Evolutionary conservation across 169 alveolate species (phyloP).

Genomic region (Eimeria maxima): DNA sequence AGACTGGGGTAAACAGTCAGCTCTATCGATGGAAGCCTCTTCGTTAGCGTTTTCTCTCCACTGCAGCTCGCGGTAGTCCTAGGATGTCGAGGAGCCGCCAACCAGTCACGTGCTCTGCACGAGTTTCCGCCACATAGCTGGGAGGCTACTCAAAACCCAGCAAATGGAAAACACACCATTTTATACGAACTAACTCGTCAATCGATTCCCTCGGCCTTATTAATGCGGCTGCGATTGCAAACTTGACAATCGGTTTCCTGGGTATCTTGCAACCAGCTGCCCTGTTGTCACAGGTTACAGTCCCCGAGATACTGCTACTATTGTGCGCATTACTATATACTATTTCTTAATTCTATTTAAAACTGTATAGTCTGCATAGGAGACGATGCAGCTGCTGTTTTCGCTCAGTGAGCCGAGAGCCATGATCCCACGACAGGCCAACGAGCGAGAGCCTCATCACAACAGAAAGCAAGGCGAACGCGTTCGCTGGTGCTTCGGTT

Average conservation of each 20-base stretch:
- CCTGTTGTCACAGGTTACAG: not conserved
- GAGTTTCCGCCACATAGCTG: not conserved
- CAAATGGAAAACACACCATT: not conserved
- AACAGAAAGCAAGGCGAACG: conserved; percentile 18
- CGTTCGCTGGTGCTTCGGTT: not conserved
- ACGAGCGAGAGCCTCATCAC: conserved; percentile 36
- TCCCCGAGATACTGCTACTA: not conserved
- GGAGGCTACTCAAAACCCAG: not conserved
- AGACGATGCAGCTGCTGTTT: not conserved
- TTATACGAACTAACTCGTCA: not conserved
- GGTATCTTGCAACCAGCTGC: not conserved
- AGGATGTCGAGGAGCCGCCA: too few species aligned
- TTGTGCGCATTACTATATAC: not conserved
- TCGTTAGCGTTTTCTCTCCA: too few species aligned
- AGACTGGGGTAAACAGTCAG: too few species aligned
- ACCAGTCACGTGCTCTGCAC: not conserved
- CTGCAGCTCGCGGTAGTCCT: too few species aligned
- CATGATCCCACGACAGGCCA: not conserved
- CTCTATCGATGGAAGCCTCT: too few species aligned
- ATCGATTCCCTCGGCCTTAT: not conserved
- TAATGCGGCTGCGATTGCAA: not conserved
- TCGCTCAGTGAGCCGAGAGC: not conserved
- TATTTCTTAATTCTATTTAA: not conserved
- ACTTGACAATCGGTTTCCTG: not conserved
- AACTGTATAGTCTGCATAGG: not conserved